Conservation (phyloP, 2,329 filamentous ascomycete species). For the Microthyrium microscopicum region DNA sequence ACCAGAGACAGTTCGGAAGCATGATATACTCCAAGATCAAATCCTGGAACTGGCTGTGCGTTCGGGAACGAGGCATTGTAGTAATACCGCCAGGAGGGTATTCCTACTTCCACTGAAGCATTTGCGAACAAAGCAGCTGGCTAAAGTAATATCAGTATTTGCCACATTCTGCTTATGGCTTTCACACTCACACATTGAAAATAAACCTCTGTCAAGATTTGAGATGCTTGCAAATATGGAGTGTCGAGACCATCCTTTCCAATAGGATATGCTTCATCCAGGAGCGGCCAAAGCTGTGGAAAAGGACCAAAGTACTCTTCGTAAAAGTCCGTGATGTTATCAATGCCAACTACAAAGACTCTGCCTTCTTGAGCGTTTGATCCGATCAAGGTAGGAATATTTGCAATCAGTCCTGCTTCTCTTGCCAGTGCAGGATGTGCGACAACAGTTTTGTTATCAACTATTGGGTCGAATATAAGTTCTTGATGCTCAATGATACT, state of each 20-base stretch:
- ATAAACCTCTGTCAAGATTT: background rate
- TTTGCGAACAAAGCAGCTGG: background rate
- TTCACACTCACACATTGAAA: background rate
- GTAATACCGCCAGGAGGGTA: constrained; percentile 20
- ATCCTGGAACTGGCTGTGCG: constrained; percentile 14
- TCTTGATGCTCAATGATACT: constrained; percentile 15
- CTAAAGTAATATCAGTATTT: background rate
- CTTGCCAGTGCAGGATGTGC: constrained; percentile 11
- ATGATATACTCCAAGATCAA: constrained; percentile 20
- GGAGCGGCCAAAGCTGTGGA: background rate
- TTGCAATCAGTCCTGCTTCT: constrained; percentile 15
- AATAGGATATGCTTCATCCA: background rate
- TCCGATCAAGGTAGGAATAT: constrained; percentile 19
- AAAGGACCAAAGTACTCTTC: background rate
- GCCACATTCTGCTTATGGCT: background rate
- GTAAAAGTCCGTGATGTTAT: background rate
- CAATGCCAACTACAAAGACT: constrained; percentile 8
- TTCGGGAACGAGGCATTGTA: constrained; percentile 21
- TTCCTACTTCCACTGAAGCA: background rate
- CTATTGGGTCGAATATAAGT: constrained; percentile 16
- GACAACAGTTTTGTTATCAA: constrained; percentile 19
- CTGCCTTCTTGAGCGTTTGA: constrained; percentile 20
- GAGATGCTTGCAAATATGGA: background rate
- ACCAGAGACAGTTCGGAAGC: constrained; percentile 18
- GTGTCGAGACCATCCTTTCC: background rate